Base-by-base conservation (phyloP, 345 rosid genomes). In the Corchorus capsularis region DNA sequence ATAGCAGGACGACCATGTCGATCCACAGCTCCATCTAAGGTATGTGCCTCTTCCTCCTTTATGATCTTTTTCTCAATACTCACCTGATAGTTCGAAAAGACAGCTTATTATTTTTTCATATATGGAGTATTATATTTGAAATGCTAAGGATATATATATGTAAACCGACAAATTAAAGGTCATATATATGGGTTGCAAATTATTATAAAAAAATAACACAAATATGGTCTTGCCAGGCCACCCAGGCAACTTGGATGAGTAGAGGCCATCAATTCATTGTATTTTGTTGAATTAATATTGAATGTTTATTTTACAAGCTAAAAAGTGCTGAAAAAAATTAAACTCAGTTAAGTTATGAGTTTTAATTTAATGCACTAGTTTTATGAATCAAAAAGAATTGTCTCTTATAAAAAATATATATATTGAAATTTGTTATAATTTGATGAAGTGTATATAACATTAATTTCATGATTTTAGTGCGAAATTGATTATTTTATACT, bases 21-120 rank as follows among this genome's bases (percentile, higher is more conserved):
- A 84, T 96, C 99, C 45, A 91, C 92, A 13, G 91, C 61, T 71
- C 99, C 96, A 74, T 96, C 98, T 14, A 82, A 80, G 17, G 98
- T 88, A 72, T 79, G 83, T 14, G 74, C 81, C 56, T 87, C 91
- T 75, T 74, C 50, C 63, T 45, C 78, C 37, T 78, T 81, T 72
- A 78, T 79, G 4, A 76, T 73, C 75, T 89, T 83, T 66, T 82
- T 83, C 79, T 79, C 81, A 7, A 54, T 61, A 1, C 39, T 65
- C 68, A 22, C 80, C 85, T 84, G 80, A 62, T 37, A 67, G 5
- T 72, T 20, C 37, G 46, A 49, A 5, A 4, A 47, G 35, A 34
- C n/a, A 47, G 20, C 56, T 47, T 43, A 32, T 13, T 34, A 22
- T 19, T 3, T 15, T 27, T 27, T 27, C n/a, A n/a, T n/a, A n/a